Evolutionary conservation across 768 basidiomycete species (phyloP), one percentile per base, ranked within the genome.

Genomic region (Podaxis sp.): DNA sequence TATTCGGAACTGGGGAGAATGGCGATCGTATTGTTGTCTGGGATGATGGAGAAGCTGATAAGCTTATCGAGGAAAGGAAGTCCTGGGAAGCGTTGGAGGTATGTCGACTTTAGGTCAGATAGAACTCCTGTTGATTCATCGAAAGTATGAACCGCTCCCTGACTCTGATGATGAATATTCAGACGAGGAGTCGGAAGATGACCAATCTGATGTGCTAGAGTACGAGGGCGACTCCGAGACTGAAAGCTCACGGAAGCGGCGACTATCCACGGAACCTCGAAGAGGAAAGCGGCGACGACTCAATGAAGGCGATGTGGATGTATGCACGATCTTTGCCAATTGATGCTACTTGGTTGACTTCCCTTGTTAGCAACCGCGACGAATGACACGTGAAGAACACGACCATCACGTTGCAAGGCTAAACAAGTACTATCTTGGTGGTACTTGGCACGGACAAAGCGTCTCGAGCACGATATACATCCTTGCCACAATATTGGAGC

Each of bases 51-150:
- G 87, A 85, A 17, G 89, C 87, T 2, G 87, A 88, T 61, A 80
- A 81, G 61, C 78, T 96, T 68, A 77, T 78, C 40, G 84, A 90
- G 49, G 88, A 94, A 69, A 82, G 83, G 69, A 87, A 86, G 69
- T 90, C 95, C 44, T 98, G 90, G 87, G 91, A 96, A 74, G 85
- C 88, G 12, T 74, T 95, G 4, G 85, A 88, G 76, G 96, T 96
- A 69, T 67, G 84, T 74, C 30, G 49, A n/a, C 19, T 48, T 39
- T 30, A 33, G 59, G 63, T 15, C 42, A 19, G 15, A 61, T 61
- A 36, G 40, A 19, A 36, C 13, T 48, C 42, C 55, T 61, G 42
- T 64, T 66, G 40, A 62, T 48, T 49, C 30, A 49, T 52, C 19
- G 36, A 39, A 40, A 95, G 94, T 92, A 89, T 67, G 89, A 92